Conservation (phyloP, 2,329 filamentous ascomycete species). For the Hawksworthiomyces lignivorus region DNA sequence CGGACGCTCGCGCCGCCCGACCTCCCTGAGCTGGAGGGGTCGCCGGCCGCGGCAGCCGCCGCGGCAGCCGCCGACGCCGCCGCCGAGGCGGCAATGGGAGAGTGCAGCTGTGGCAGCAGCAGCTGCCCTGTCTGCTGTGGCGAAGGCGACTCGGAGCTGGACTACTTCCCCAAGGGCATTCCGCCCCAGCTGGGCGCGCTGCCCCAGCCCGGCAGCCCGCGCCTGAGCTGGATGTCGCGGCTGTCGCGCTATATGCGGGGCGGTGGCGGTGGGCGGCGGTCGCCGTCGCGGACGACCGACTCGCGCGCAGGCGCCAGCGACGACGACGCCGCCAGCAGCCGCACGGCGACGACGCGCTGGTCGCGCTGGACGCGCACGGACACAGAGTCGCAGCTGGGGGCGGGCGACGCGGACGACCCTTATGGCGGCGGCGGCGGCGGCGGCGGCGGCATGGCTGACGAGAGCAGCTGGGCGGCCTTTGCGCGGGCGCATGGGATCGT, state of each 20-base stretch:
- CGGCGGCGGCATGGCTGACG: neutral
- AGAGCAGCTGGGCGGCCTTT: conserved; percentile 14
- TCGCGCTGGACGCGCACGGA: conserved; percentile 14
- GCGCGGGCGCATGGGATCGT: conserved; percentile 7
- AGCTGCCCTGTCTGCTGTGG: neutral
- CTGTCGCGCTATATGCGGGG: conserved; percentile 12
- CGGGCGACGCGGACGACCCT: neutral
- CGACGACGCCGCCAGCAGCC: conserved; percentile 1
- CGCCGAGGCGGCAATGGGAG: neutral
- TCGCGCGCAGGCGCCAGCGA: neutral
- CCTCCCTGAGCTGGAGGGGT: too few species aligned
- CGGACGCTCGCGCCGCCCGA: too few species aligned
- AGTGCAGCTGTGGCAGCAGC: neutral
- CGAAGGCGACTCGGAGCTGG: neutral
- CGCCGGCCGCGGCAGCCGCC: neutral
- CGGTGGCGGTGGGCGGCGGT: neutral
- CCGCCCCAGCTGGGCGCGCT: neutral
- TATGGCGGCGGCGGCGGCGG: neutral
- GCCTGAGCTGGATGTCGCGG: conserved; percentile 16
- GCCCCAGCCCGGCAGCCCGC: neutral
- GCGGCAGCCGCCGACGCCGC: neutral
- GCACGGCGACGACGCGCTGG: conserved; percentile 10
- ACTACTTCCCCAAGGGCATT: too few species aligned
- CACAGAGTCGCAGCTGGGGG: neutral
- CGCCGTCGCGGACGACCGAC: neutral